These are phyloP conservation scores for Auricularia sp. DNA, from an alignment of 768 basidiomycete genomes.

Conservation along the genomic window DNA sequence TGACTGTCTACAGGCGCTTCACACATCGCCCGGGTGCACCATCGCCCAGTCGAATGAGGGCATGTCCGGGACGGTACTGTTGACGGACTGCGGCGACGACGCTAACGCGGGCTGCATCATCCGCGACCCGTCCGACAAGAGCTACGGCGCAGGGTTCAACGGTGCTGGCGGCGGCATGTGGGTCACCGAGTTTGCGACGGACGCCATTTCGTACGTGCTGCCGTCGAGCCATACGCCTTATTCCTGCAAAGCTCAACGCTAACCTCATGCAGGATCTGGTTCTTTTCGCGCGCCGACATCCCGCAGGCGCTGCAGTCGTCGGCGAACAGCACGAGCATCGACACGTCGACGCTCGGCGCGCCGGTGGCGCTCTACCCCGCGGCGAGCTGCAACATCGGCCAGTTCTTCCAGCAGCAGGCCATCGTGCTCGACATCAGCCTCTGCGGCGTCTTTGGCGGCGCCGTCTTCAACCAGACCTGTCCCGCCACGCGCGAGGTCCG, in stretches of 20 bases:
- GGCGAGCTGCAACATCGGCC: slow-evolving; percentile 35
- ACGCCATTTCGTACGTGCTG: slow-evolving; percentile 49
- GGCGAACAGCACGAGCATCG: slow-evolving; percentile 32
- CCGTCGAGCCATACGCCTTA: neutral
- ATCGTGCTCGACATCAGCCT: slow-evolving; percentile 13
- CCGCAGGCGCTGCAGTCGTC: slow-evolving; percentile 38
- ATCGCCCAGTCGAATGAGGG: slow-evolving; percentile 7
- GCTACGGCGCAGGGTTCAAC: slow-evolving; percentile 61
- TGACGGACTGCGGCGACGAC: slow-evolving; percentile 34
- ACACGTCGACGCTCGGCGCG: slow-evolving; percentile 49
- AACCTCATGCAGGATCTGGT: slow-evolving; percentile 3
- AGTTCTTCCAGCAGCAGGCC: slow-evolving; percentile 21
- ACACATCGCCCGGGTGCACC: slow-evolving; percentile 7
- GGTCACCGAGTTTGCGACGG: slow-evolving; percentile 58
- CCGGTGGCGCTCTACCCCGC: slow-evolving; percentile 62
- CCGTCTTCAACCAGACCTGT: slow-evolving; percentile 4
- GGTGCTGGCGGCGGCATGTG: slow-evolving; percentile 60
- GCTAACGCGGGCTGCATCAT: slow-evolving; percentile 58
- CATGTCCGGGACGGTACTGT: slow-evolving; percentile 14
- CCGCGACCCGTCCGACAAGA: slow-evolving; percentile 39
- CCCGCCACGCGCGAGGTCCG: neutral
- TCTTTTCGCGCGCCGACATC: slow-evolving; percentile 29
- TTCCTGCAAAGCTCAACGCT: slow-evolving; percentile 7
- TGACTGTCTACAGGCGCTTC: neutral
- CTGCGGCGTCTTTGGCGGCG: slow-evolving; percentile 12